Evolutionary conservation across 306 rosid genomes (phyloP).

Genomic region (Potentilla sterilis): DNA sequence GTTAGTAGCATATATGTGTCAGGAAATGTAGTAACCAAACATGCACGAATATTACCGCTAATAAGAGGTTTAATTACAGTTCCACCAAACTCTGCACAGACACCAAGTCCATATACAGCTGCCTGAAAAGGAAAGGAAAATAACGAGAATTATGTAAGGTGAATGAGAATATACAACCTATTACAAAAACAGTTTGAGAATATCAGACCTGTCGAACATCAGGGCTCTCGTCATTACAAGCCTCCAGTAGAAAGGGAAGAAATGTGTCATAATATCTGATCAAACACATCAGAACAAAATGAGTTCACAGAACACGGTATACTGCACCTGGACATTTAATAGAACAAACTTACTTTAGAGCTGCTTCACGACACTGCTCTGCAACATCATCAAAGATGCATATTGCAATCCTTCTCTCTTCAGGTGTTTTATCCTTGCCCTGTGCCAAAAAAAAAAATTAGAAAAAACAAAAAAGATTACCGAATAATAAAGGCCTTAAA

Average conservation of each 20-base stretch:
- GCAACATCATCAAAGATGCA: conserved; percentile 99
- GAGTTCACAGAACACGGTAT: conserved; percentile 10
- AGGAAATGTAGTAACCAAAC: conserved; percentile 10
- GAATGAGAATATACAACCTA: background rate
- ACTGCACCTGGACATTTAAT: background rate
- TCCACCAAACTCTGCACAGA: conserved; percentile 96
- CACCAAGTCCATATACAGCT: conserved; percentile 98
- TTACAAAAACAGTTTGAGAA: conserved; percentile 5
- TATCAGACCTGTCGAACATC: conserved; percentile 92
- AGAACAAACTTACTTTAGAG: conserved; percentile 57
- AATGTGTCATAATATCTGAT: conserved; percentile 85
- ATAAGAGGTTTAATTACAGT: conserved; percentile 78
- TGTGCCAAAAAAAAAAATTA: conserved; percentile 20
- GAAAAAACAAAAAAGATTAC: background rate
- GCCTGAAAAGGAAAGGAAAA: conserved; percentile 55
- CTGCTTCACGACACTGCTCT: conserved; percentile 98
- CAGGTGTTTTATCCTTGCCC: conserved; percentile 97
- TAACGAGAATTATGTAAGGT: conserved; percentile 1
- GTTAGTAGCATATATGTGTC: conserved; percentile 18
- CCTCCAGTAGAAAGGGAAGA: conserved; percentile 96
- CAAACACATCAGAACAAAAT: conserved; percentile 27
- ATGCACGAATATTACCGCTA: conserved; percentile 54
- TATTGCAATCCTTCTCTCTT: conserved; percentile 96
- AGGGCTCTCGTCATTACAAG: conserved; percentile 90
- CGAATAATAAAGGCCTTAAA: background rate